Base-by-base conservation (phyloP, 345 rosid species). In the Gossypium longicalyx region DNA sequence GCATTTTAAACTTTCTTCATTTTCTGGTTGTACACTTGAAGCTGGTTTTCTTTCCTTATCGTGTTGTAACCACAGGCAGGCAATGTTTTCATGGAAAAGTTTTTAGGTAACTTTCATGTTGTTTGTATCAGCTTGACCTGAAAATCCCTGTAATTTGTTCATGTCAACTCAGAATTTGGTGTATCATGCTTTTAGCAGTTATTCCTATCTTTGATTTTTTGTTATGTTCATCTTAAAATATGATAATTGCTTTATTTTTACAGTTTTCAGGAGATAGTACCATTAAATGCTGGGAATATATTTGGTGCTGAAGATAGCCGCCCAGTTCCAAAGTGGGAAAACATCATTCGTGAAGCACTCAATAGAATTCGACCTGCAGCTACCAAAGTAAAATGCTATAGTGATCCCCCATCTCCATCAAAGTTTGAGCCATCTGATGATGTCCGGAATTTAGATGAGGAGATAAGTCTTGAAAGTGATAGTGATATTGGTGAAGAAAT, bases 401-500 rank as follows among this genome's bases (percentile, higher is more conserved):
- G 97, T 86, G 98, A 94, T 81, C 98, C 97, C 20, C 89, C 94
- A 53, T 92, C 98, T 73, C 98, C 98, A 10, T 89, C 97, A 45
- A 94, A 86, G 79, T 85, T 92, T 71, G 82, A 80, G 81, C 91
- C 74, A 62, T 82, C 80, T 60, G 94, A 88, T 16, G 93, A 92
- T 59, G 72, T 88, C 66, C 89, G 86, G 29, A 82, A 76, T 73
- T 71, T 90, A 65, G 92, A 85, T 75, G 97, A 94, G 79, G 98
- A 89, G 79, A 83, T 85, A 9, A 90, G 85, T 44, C 88, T 80
- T 68, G 98, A 88, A 74, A 87, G 87, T 72, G 98, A 91, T 72
- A 89, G 94, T 74, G 98, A 67, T 70, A 56, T 79, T 17, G 98
- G 90, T 25, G 97, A 88, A 70, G 98, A 87, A 84, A 71, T 92